Conservation (phyloP, 1,139 yeast species). For the Kurtzmaniella quercitrusa region DNA sequence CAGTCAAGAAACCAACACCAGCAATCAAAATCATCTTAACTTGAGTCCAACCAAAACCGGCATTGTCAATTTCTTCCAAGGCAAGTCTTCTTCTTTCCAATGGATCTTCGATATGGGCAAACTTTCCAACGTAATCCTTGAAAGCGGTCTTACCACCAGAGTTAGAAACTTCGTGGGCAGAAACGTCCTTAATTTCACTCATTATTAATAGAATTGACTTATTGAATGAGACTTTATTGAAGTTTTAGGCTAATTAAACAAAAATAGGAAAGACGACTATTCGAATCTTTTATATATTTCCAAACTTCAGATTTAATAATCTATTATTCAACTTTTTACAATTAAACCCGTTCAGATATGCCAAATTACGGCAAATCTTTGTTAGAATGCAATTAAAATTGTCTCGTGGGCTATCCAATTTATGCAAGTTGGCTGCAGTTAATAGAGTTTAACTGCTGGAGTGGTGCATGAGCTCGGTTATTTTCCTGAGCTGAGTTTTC, state of each 20-base stretch:
- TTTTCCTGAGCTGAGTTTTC: not conserved
- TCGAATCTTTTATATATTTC: not conserved
- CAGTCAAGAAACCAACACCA: conserved; percentile 92
- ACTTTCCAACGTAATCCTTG: conserved; percentile 80
- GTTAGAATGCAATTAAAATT: conserved; percentile 1
- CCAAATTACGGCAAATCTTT: conserved; percentile 1
- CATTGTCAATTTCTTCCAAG: conserved; percentile 80
- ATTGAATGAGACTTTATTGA: not conserved
- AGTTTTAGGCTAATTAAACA: not conserved
- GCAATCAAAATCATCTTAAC: conserved; percentile 83
- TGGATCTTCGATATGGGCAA: conserved; percentile 82
- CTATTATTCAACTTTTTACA: not conserved
- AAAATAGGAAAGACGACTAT: not conserved
- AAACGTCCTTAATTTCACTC: conserved; percentile 8
- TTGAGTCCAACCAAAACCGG: conserved; percentile 85
- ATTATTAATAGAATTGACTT: not conserved
- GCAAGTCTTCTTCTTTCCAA: conserved; percentile 88
- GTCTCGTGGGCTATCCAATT: conserved; percentile 6
- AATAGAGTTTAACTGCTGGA: not conserved
- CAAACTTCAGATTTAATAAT: not conserved
- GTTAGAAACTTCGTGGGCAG: conserved; percentile 9
- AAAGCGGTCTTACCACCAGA: conserved; percentile 85
- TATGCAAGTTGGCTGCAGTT: conserved; percentile 1
- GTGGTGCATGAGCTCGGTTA: not conserved
- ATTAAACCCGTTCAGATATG: not conserved